Evolutionary conservation across 768 basidiomycete species (phyloP), one percentile per base, ranked within the genome.

Genomic region (Lyophyllum atratum): DNA sequence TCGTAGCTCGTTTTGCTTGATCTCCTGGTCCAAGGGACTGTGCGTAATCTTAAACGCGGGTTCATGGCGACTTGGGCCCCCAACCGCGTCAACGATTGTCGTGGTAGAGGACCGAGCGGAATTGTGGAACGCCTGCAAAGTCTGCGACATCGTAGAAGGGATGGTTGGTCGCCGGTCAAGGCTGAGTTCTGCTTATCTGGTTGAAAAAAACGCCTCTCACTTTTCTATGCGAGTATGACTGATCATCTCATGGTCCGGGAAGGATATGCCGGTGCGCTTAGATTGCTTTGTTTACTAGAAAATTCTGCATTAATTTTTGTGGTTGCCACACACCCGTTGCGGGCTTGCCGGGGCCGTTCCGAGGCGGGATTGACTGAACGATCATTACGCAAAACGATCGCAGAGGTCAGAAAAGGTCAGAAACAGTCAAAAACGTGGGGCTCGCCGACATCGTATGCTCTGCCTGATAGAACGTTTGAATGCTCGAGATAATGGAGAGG

Each of bases 1-100:
- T 15, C 63, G 62, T 14, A 66, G 63, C 60, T 75, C 67, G 50
- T 60, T 66, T 17, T 61, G 64, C 25, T 58, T 51, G 1, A 68
- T 60, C 29, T 72, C 66, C 53, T 60, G 58, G 26, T 67, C 63
- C 12, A 72, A 48, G 4, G 56, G 63, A 31, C 59, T 48, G 17
- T 49, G 21, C 5, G 28, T 19, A 9, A 15, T 9, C 14, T 37
- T 37, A 15, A 37, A 3, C 4, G 34, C 34, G 6, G 34, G 34
- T 15, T 15, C 34, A 37, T 4, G 34, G 12, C 31, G 31, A 37
- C 34, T 37, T 37, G 34, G 14, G 11, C 11, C 29, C 3, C 19
- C 46, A 2, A 40, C 34, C 17, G 46, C 46, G 4, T 56, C 58
- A 33, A 39, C 54, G 37, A 62, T 49, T 11, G 58, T 58, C 14